Base-by-base conservation (phyloP, 371 early-diverging fungal species). In the Rhizopus stolonifer region DNA sequence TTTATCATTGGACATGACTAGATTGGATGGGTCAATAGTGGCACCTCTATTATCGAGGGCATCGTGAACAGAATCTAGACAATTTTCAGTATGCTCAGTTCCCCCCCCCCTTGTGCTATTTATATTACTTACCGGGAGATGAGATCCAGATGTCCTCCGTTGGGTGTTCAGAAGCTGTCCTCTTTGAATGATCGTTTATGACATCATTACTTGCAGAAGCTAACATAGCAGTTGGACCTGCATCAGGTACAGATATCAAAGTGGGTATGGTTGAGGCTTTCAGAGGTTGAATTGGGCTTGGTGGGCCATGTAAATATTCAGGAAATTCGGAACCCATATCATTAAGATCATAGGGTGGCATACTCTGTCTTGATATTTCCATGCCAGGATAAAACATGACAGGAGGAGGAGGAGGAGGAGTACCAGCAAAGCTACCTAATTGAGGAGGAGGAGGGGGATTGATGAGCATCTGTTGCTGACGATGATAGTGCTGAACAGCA, bases 141-240 rank as follows among this genome's bases (percentile, higher is more conserved):
- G 54, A 45, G 4, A 38, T 36, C 33, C n/a, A 51, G 18, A 13
- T 18, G 34, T 26, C 55, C 48, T 18, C 21, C 29, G 13, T n/a
- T 29, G 31, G 31, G 31, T 29, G 4, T 15, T 36, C 36, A 15
- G 36, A n/a, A n/a, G 36, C 11, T 7, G 36, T n/a, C 36, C 14
- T 15, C n/a, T 36, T 15, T 11, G n/a, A 15, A 15, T 36, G 9
- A 14, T 31, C 32, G 33, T 9, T 19, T 19, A 21, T 13, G 15
- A n/a, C 15, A 15, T 36, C 36, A 36, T 34, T 49, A 15, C n/a
- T 24, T 11, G 50, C 18, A 25, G 64, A 54, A 18, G 72, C 54
- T 5, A 74, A 46, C 42, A 74, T 60, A 42, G 69, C 75, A 21
- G 75, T 74, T 0, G 75, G 75, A 17, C 75, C 75, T 47, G 75